Evolutionary conservation across 2,329 filamentous ascomycete species (phyloP).

Genomic region (Xylaria sp.): DNA sequence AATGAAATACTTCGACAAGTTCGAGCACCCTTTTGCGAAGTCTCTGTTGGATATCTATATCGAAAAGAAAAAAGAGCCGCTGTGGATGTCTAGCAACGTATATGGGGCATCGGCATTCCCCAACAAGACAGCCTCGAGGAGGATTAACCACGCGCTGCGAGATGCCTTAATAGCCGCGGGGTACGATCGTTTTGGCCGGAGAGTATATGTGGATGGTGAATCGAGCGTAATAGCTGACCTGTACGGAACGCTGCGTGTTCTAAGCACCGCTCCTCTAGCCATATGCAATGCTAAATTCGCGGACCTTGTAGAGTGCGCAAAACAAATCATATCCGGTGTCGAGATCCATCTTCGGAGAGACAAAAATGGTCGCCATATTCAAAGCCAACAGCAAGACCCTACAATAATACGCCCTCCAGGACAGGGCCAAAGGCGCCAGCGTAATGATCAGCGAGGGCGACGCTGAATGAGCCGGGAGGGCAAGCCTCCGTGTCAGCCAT

Average conservation of each 20-base stretch:
- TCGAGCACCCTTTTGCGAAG: constrained; percentile 46
- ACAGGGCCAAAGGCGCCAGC: not conserved
- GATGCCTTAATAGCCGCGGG: constrained; percentile 46
- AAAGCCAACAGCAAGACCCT: not conserved
- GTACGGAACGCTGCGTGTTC: constrained; percentile 44
- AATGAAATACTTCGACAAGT: constrained; percentile 47
- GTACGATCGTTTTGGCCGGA: constrained; percentile 46
- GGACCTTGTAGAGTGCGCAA: constrained; percentile 40
- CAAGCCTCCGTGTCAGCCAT: too few species aligned
- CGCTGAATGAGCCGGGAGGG: not conserved
- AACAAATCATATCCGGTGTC: constrained; percentile 34
- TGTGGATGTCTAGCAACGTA: constrained; percentile 42
- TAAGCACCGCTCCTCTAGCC: constrained; percentile 31
- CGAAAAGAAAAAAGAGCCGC: constrained; percentile 43
- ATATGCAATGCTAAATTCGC: constrained; percentile 43
- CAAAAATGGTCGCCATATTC: constrained; percentile 8
- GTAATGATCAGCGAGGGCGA: not conserved
- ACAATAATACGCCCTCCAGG: not conserved
- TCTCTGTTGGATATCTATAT: constrained; percentile 48
- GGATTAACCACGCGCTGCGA: constrained; percentile 43
- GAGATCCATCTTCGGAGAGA: constrained; percentile 35
- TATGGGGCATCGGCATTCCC: constrained; percentile 37
- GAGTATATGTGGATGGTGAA: constrained; percentile 26
- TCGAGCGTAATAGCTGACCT: constrained; percentile 36
- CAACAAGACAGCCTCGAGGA: constrained; percentile 37